Percentiles rank a stretch among this genome's conserved stretches.
Conservation (phyloP, 140 eudicot species). For the Ambrosia hybrid region DNA sequence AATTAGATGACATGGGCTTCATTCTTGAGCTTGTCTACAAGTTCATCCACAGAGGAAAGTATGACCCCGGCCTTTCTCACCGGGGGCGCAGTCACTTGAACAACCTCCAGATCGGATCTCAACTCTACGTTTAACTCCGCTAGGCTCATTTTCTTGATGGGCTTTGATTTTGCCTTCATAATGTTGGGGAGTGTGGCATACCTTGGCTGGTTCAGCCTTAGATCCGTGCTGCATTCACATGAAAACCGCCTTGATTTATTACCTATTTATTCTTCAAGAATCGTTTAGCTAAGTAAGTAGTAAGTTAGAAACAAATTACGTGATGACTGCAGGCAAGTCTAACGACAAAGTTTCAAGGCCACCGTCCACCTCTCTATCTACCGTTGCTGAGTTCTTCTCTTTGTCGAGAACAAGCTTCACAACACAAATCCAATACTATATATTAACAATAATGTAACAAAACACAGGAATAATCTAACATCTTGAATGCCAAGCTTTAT, state of each 20-base stretch:
- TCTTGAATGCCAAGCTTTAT: background rate
- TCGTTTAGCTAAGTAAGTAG: too few relatives aligned
- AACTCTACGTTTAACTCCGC: conserved; percentile 74
- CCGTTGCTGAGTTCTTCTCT: conserved; percentile 72
- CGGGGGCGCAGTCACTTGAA: conserved; percentile 84
- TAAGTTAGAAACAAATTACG: conserved; percentile 43
- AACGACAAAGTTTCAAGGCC: conserved; percentile 86
- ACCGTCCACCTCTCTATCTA: conserved; percentile 97
- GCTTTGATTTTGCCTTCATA: conserved; percentile 93
- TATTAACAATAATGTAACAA: too few relatives aligned
- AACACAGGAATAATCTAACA: background rate
- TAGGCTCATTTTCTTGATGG: conserved; percentile 64
- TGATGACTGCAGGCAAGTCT: conserved; percentile 90
- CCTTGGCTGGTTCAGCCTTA: conserved; percentile 94
- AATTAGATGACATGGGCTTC: conserved; percentile 23
- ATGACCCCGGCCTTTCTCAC: conserved; percentile 89
- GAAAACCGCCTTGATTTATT: too few relatives aligned
- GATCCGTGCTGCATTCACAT: conserved; percentile 61
- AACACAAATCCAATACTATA: too few relatives aligned
- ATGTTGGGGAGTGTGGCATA: conserved; percentile 97
- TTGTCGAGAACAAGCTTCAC: conserved; percentile 81
- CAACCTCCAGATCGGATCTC: conserved; percentile 70
- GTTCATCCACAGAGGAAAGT: conserved; percentile 87
- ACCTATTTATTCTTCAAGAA: too few relatives aligned
- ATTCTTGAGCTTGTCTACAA: conserved; percentile 76